These are phyloP conservation scores for Apiospora phragmitis DNA, from an alignment of 2,329 filamentous ascomycete species.

Conservation along the genomic window DNA sequence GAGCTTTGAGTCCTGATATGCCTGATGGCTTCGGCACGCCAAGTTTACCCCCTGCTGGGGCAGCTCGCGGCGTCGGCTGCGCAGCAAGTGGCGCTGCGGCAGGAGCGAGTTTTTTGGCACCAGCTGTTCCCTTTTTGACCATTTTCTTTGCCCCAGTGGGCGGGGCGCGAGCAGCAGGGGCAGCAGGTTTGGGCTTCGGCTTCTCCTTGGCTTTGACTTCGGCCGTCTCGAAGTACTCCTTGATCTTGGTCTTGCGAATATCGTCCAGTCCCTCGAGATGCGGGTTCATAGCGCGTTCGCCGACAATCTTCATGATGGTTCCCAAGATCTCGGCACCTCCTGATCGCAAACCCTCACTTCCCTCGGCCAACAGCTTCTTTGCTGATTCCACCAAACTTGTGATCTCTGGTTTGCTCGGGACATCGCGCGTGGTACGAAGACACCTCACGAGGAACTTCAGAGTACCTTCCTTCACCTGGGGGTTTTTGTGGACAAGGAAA, in stretches of 20 bases:
- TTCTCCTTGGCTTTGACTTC: slow-evolving; percentile 90
- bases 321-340: slow-evolving; percentile 91
- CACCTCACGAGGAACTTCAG: slow-evolving; percentile 91
- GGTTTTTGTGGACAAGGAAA: slow-evolving; percentile 91
- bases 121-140: slow-evolving; percentile 52
- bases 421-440: slow-evolving; percentile 77
- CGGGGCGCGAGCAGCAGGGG: slow-evolving; percentile 54
- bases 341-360: slow-evolving; percentile 79
- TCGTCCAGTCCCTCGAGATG: slow-evolving; percentile 92
- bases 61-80: slow-evolving; percentile 58
- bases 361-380: slow-evolving; percentile 89
- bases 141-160: slow-evolving; percentile 39
- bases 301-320: slow-evolving; percentile 97
- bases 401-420: slow-evolving; percentile 82
- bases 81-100: slow-evolving; percentile 49
- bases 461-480: slow-evolving; percentile 94
- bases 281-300: slow-evolving; percentile 91
- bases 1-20: slow-evolving; percentile 59
- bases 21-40: slow-evolving; percentile 55
- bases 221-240: slow-evolving; percentile 80
- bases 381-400: slow-evolving; percentile 82
- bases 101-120: slow-evolving; percentile 49
- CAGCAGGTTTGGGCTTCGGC: slow-evolving; percentile 74
- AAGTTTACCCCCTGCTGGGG: slow-evolving; percentile 49
- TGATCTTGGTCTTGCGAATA: slow-evolving; percentile 92